These are phyloP conservation scores for Malus sieversii DNA, from an alignment of 306 rosid genomes.

Conservation along the genomic window DNA sequence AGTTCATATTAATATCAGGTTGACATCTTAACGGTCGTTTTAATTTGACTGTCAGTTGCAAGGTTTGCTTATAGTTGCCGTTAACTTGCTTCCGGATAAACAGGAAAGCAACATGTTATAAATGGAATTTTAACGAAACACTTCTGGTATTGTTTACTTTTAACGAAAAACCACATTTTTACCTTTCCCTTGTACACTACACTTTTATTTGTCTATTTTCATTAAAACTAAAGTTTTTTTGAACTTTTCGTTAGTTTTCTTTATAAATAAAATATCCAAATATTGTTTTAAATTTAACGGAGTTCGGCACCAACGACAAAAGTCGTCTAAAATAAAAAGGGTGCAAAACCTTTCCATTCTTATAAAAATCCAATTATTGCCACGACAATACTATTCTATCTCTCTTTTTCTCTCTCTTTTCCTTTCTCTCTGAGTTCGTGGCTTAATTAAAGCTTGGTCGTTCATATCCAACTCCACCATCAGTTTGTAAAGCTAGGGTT, in stretches of 20 bases:
- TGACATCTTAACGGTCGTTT: slow-evolving; percentile 9
- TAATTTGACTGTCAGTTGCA: neutral
- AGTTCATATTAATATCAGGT: neutral
- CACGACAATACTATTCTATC: neutral
- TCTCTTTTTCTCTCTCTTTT: neutral
- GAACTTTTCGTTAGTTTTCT: no score
- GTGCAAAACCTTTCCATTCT: slow-evolving; percentile 24
- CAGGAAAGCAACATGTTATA: slow-evolving; percentile 2
- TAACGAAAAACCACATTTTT: no score
- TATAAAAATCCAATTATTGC: slow-evolving; percentile 31
- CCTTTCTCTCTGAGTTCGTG: neutral
- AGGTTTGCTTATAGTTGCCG: slow-evolving; percentile 38
- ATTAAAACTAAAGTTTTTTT: no score
- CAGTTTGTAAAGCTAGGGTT: neutral
- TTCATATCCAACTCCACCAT: neutral
- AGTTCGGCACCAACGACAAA: slow-evolving; percentile 48
- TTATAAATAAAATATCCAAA: neutral
- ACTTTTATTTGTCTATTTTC: no score
- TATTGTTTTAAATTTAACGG: slow-evolving; percentile 19
- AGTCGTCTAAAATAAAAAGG: slow-evolving; percentile 36
- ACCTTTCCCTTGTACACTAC: fast-evolving
- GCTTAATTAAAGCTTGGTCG: neutral
- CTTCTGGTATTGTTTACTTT: fast-evolving
- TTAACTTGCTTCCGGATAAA: slow-evolving; percentile 31
- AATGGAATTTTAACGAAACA: neutral